Evolutionary conservation across 192 early-diverging fungal species (phyloP), one percentile per base, ranked within the genome.

Genomic region (Coemansia sp.): DNA sequence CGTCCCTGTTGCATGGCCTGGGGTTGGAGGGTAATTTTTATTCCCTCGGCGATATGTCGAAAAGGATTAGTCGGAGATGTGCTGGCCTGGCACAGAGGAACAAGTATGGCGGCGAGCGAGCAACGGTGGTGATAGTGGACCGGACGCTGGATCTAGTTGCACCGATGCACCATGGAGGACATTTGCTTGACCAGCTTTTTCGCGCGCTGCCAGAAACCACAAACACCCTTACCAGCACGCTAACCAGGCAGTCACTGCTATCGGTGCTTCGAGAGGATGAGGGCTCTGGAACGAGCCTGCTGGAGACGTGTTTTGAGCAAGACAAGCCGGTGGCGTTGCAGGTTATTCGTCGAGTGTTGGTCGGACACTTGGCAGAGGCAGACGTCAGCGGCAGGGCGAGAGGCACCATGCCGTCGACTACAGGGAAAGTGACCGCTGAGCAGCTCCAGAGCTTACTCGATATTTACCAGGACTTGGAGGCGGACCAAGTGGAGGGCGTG

Each of bases 61-160:
- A 72, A 22, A 55, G 77, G 31, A 61, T 74, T 5, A 72, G 74
- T 12, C 77, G 82, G 2, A 49, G 77, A 9, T 71, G 82, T 36
- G 64, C 74, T 2, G 71, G 74, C 2, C 57, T 84, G 61, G 43
- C 72, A 22, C 61, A 63, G 42, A 68, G 65, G 1, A 66, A 34
- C 7, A 64, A n/a, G 24, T 36, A 11, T 68, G 12, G 9, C 16
- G 5, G 65, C 47, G 52, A 42, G 31, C 57, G 38, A 29, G 57
- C 24, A 22, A 27, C 29, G 3, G 82, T 84, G 7, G 72, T 84
- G 43, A 38, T 84, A 12, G 65, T 84, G 27, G 82, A 84, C n/a
- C 63, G 82, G 24, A 70, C 77, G 1, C 63, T 68, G 5, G 82
- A 84, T 60, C 63, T 79, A 22, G 82, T 76, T 15, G 70, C 82